phyloP scores from a whole-genome alignment of 2,329 filamentous ascomycete species.

The Xylaria sp. region DNA sequence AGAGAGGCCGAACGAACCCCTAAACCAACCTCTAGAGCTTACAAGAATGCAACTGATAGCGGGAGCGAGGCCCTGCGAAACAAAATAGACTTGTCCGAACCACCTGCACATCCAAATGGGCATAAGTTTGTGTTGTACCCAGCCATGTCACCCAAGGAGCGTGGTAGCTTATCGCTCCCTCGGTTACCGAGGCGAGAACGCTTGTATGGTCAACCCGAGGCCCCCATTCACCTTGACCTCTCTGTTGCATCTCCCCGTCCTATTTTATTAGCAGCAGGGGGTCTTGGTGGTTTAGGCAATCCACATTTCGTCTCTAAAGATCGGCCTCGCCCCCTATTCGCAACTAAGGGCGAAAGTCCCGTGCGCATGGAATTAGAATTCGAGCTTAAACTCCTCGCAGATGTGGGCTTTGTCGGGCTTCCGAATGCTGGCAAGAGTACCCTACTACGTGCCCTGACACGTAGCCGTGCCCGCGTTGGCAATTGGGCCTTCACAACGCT shows the following conservation, averaged over 20 bases:
- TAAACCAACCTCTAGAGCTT: slow-evolving; percentile 53
- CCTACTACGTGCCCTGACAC: slow-evolving; percentile 84
- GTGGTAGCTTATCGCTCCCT: slow-evolving; percentile 63
- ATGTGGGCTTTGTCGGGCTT: slow-evolving; percentile 92
- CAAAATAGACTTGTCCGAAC: slow-evolving; percentile 48
- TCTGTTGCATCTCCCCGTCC: slow-evolving; percentile 82
- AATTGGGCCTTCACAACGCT: slow-evolving; percentile 98
- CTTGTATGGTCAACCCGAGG: slow-evolving; percentile 73
- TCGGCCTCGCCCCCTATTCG: slow-evolving; percentile 83
- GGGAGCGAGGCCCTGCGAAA: slow-evolving; percentile 35
- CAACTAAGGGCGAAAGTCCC: slow-evolving; percentile 84
- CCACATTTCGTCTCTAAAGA: slow-evolving; percentile 87
- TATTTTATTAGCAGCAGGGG: slow-evolving; percentile 86
- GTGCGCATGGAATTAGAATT: slow-evolving; percentile 83
- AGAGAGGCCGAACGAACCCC: slow-evolving; percentile 51
- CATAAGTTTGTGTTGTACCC: slow-evolving; percentile 91
- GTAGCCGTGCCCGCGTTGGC: slow-evolving; percentile 88
- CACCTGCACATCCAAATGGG: slow-evolving; percentile 56
- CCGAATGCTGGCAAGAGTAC: slow-evolving; percentile 98
- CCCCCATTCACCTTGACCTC: slow-evolving; percentile 78
- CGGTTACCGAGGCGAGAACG: slow-evolving; percentile 63
- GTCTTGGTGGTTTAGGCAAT: slow-evolving; percentile 90
- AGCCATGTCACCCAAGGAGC: slow-evolving; percentile 76
- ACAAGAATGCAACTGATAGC: slow-evolving; percentile 51
- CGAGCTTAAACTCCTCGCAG: slow-evolving; percentile 93